Conservation (phyloP, 2,329 filamentous ascomycete species). For the Aureobasidium mangrovei region DNA sequence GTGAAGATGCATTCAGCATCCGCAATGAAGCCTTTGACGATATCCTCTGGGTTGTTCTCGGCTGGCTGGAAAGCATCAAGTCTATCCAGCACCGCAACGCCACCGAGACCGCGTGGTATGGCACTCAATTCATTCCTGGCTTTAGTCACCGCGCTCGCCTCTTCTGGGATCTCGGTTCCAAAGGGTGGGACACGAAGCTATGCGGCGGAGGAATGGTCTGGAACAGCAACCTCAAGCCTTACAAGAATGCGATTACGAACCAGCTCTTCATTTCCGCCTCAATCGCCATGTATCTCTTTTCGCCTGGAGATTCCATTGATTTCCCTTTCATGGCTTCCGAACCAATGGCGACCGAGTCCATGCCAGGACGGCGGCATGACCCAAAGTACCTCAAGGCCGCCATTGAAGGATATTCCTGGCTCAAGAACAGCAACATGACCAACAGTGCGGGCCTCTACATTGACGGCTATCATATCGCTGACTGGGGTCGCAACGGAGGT, state of each 20-base stretch:
- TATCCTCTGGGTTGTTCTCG: conserved; percentile 89
- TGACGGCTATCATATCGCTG: conserved; percentile 83
- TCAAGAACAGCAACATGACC: conserved; percentile 52
- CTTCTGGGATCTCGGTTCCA: conserved; percentile 73
- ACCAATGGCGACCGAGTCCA: conserved; percentile 12
- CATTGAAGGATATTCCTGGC: conserved; percentile 60
- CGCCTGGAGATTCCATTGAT: conserved; percentile 67
- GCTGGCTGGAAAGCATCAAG: conserved; percentile 75
- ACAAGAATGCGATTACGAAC: conserved; percentile 96
- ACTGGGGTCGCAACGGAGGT: conserved; percentile 45
- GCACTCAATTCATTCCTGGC: conserved; percentile 61
- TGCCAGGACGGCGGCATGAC: conserved; percentile 44
- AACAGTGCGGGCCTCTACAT: conserved; percentile 67
- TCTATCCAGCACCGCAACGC: conserved; percentile 64
- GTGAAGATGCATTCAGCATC: conserved; percentile 68
- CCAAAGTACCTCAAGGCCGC: conserved; percentile 60
- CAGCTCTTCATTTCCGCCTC: conserved; percentile 80
- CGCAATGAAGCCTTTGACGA: conserved; percentile 80
- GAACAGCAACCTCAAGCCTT: conserved; percentile 70
- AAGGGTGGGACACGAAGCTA: conserved; percentile 72
- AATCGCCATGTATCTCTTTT: conserved; percentile 81
- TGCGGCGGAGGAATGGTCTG: conserved; percentile 87
- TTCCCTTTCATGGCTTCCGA: conserved; percentile 47
- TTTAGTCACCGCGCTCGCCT: conserved; percentile 76
- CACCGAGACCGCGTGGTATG: conserved; percentile 54